A percentile compares a stretch with the other conserved stretches of the same genome.
These are phyloP conservation scores for Debaryomyces prosopidis DNA, from an alignment of 805 yeast genomes.

Conservation along the genomic window DNA sequence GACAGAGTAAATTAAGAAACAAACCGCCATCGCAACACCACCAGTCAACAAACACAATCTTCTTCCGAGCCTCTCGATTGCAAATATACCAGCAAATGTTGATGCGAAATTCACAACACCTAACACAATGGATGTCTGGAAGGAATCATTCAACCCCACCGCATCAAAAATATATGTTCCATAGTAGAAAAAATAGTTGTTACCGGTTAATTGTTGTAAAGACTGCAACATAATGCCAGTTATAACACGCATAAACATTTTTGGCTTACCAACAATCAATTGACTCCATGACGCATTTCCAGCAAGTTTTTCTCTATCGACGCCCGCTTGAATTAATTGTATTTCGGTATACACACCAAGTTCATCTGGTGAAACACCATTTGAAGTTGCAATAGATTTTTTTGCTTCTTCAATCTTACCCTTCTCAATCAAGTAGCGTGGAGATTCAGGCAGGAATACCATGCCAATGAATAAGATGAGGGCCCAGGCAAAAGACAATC, in stretches of 20 bases:
- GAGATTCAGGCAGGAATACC: constrained; percentile 67
- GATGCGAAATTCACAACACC: constrained; percentile 56
- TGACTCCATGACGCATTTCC: constrained; percentile 69
- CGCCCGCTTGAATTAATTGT: constrained; percentile 54
- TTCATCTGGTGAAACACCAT: constrained; percentile 54
- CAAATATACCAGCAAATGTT: constrained; percentile 51
- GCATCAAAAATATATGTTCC: constrained; percentile 55
- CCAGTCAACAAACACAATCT: constrained; percentile 44
- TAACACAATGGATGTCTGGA: constrained; percentile 52
- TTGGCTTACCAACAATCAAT: constrained; percentile 62
- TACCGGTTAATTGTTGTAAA: constrained; percentile 59
- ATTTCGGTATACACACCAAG: constrained; percentile 54
- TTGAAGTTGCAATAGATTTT: constrained; percentile 52
- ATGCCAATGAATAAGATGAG: constrained; percentile 48
- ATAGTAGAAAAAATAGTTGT: constrained; percentile 62
- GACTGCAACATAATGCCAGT: constrained; percentile 60
- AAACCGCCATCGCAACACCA: constrained; percentile 49
- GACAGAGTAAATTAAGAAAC: constrained; percentile 60
- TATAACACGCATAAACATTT: constrained; percentile 52
- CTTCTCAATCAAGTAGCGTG: constrained; percentile 57
- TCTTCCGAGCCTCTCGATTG: constrained; percentile 53
- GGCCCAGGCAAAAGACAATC: constrained; percentile 54
- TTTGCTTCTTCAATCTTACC: constrained; percentile 53
- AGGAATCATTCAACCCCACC: constrained; percentile 52
- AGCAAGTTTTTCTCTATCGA: constrained; percentile 59